Evolutionary conservation across 306 rosid genomes (phyloP), one percentile per base, ranked within the genome.

Genomic region (Quercus agrifolia): DNA sequence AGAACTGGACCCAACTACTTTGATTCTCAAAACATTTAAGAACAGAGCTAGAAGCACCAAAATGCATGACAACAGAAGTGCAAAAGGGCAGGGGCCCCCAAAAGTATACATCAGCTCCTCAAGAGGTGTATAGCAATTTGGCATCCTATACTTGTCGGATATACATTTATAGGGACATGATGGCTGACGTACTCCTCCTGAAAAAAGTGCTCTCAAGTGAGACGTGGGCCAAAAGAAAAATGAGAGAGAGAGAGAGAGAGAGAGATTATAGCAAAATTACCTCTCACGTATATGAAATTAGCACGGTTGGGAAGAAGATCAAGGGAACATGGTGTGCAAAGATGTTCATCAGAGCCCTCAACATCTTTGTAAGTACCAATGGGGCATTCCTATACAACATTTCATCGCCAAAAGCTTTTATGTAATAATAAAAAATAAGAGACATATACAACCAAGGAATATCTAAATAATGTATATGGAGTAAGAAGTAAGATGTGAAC

Each of bases 281-380:
- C 98, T 89, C 98, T 92, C 79, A 80, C 81, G 69, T 94, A 89
- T 59, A 94, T 92, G 90, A 91, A 94, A 79, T 90, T 88, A 5
- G 97, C 97, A 78, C 98, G 97, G 77, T 85, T 89, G 57, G 98
- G 98, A 87, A 94, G 94, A 83, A 86, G 93, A 87, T 89, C 97
- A 80, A 94, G 90, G 57, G 98, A 80, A 85, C 98, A 94, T 73
- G 97, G 97, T 74, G 82, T 77, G 84, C 98, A 94, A 86, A 94
- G 98, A 84, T 80, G 35, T 67, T 67, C 82, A 77, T 89, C 95
- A 77, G 98, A 94, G 62, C 98, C 98, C 38, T 85, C 92, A 74
- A 90, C 89, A 82, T 90, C 89, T 88, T 94, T 94, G 79, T 89
- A 94, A 70, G 98, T 89, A 77, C 97, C 98, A 85, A 91, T 17